Conservation (phyloP, 768 basidiomycete genomes). For the Sarcodon sp. region DNA sequence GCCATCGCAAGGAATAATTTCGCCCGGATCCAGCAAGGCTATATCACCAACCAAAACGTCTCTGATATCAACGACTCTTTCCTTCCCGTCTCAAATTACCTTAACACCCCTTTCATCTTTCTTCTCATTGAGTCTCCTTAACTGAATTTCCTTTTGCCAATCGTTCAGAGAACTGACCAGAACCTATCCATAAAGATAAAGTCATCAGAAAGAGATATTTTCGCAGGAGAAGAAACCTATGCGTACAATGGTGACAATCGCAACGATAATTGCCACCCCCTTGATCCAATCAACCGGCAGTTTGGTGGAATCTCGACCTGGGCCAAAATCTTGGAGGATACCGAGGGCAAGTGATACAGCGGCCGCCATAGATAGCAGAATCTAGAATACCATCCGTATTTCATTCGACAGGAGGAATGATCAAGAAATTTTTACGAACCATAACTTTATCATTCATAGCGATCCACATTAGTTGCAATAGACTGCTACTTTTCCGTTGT, state of each 20-base stretch:
- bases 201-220: conserved; percentile 33
- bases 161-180: conserved; percentile 92
- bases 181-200: conserved; percentile 46
- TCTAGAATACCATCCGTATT: conserved; percentile 22
- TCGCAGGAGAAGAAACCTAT: conserved; percentile 30
- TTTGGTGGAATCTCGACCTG: conserved; percentile 31
- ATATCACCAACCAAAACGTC: conserved; percentile 93
- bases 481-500: conserved; percentile 47
- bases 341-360: conserved; percentile 84
- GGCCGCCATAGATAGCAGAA: conserved; percentile 77
- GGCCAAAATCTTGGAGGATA: conserved; percentile 77
- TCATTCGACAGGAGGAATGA: conserved; percentile 2
- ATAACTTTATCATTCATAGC: conserved; percentile 87
- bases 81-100: conserved; percentile 26
- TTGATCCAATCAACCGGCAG: conserved; percentile 91
- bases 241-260: conserved; percentile 47
- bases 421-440: conserved; percentile 27
- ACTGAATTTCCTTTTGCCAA: conserved; percentile 98
- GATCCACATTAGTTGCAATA: conserved; percentile 72
- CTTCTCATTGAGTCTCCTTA: conserved; percentile 82
- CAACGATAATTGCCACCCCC: conserved; percentile 65
- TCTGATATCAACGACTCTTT: conserved; percentile 26
- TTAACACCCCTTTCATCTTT: conserved; percentile 91
- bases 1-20: conserved; percentile 93
- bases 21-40: conserved; percentile 86